phyloP scores from a whole-genome alignment of 305 asterid genomes.

The Rubia tinctorum region DNA sequence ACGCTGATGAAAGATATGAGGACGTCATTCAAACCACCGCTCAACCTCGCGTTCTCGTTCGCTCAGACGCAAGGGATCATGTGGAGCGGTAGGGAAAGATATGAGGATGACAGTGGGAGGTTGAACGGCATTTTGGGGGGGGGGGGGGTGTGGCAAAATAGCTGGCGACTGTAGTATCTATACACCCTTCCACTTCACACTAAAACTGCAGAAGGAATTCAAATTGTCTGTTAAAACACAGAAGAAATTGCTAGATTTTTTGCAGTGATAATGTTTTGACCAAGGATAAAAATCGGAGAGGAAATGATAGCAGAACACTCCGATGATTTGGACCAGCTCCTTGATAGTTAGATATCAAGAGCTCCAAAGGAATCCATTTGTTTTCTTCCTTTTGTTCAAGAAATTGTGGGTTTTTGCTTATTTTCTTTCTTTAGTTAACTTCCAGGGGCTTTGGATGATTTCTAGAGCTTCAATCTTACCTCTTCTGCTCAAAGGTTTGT shows the following conservation, averaged over 20 bases:
- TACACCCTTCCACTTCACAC: neutral
- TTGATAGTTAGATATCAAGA: conserved; percentile 60
- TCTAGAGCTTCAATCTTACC: conserved; percentile 78
- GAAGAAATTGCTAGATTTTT: conserved; percentile 3
- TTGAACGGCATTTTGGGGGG: too few species aligned
- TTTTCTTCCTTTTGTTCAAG: neutral
- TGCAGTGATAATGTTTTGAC: neutral
- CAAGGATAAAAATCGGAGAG: neutral
- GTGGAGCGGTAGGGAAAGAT: too few species aligned
- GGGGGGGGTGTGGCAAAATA: too few species aligned
- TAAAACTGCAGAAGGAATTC: neutral
- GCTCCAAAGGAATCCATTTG: neutral
- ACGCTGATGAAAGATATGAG: too few species aligned
- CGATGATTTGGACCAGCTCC: conserved; percentile 91
- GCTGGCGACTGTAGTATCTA: neutral
- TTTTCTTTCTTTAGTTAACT: conserved; percentile 9
- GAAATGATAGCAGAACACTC: conserved; percentile 64
- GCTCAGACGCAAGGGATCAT: too few species aligned
- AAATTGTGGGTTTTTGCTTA: neutral
- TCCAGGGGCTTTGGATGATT: conserved; percentile 99
- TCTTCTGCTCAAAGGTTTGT: conserved; percentile 69
- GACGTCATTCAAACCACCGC: too few species aligned
- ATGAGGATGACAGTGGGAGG: too few species aligned
- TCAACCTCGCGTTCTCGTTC: too few species aligned
- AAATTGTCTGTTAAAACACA: neutral